A percentile compares a stretch with the other conserved stretches of the same genome.
phyloP scores from a whole-genome alignment of 1,139 yeast genomes.

The Taphrina deformans region DNA sequence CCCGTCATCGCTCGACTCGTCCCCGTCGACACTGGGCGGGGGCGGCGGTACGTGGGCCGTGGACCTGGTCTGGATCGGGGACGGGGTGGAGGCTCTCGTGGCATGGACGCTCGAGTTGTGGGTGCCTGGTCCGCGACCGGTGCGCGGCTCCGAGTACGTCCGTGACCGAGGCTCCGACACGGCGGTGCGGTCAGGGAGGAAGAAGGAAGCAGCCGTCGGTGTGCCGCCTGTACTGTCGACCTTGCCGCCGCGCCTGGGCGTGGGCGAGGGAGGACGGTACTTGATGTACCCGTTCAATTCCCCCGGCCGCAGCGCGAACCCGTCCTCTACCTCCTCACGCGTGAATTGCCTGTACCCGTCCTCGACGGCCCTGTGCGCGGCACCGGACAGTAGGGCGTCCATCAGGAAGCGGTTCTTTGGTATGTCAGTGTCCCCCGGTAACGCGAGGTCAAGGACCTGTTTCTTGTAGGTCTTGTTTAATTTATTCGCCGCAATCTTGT shows the following conservation, averaged over 20 bases:
- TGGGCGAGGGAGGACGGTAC: conserved; percentile 10
- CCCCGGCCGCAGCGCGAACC: conserved; percentile 21
- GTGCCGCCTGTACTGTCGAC: conserved; percentile 6
- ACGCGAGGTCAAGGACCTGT: conserved; percentile 12
- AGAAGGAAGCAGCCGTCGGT: conserved; percentile 3
- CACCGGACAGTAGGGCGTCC: conserved; percentile 21
- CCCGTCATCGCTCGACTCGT: conserved; percentile 29
- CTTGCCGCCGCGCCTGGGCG: not conserved
- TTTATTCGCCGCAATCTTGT: conserved; percentile 26
- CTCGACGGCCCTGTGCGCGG: conserved; percentile 21
- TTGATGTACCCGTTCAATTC: conserved; percentile 18
- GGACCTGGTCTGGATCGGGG: conserved; percentile 4
- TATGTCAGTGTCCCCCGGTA: conserved; percentile 21
- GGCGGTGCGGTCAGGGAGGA: not conserved
- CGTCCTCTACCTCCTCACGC: not conserved
- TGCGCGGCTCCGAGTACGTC: not conserved
- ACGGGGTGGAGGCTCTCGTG: not conserved
- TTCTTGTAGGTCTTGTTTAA: conserved; percentile 31
- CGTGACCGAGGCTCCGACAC: not conserved
- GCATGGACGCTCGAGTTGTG: not conserved
- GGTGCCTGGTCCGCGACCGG: not conserved
- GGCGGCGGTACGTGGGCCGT: conserved; percentile 3
- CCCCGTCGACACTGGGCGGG: not conserved
- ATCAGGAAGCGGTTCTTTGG: conserved; percentile 20
- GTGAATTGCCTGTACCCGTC: conserved; percentile 25